Evolutionary conservation across 2,329 filamentous ascomycete species (phyloP).

Genomic region (Claviceps sp.): DNA sequence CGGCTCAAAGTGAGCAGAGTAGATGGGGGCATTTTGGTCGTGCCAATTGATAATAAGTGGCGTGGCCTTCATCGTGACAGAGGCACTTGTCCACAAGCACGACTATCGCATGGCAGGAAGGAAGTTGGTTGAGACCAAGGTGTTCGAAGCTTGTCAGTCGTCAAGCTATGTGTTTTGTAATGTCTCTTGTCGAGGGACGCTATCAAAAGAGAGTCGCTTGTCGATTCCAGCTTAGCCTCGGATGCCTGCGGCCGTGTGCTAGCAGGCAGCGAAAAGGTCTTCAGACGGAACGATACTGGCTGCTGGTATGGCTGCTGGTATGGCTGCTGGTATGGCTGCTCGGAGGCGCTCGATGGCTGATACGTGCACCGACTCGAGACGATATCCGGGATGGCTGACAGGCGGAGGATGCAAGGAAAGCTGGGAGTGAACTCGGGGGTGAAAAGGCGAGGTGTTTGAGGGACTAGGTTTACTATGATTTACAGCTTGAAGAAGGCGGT

Average conservation of each 20-base stretch:
- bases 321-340: not conserved
- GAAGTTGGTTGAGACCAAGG: slow-evolving; percentile 2
- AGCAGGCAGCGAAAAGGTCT: not conserved
- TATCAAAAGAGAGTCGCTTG: not conserved
- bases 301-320: not conserved
- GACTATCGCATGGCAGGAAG: slow-evolving; percentile 18
- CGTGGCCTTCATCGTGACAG: slow-evolving; percentile 74
- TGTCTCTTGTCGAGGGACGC: not conserved
- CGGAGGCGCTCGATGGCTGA: not conserved
- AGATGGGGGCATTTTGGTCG: slow-evolving; percentile 91
- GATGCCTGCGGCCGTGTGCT: not conserved
- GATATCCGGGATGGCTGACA: not conserved
- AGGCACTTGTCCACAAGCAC: slow-evolving; percentile 12
- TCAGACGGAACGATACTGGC: not conserved
- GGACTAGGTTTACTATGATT: not conserved
- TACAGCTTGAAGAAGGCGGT: not conserved
- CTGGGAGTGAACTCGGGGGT: not conserved
- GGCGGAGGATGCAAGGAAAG: not conserved
- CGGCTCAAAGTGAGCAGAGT: slow-evolving; percentile 93
- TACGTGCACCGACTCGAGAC: not conserved
- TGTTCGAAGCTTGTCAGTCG: not conserved
- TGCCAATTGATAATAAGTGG: slow-evolving; percentile 98
- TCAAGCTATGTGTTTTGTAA: not conserved
- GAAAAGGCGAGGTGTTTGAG: not conserved
- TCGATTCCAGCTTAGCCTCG: not conserved